These are phyloP conservation scores for Colletotrichum camelliae DNA, from an alignment of 2,329 filamentous ascomycete genomes.

Conservation along the genomic window DNA sequence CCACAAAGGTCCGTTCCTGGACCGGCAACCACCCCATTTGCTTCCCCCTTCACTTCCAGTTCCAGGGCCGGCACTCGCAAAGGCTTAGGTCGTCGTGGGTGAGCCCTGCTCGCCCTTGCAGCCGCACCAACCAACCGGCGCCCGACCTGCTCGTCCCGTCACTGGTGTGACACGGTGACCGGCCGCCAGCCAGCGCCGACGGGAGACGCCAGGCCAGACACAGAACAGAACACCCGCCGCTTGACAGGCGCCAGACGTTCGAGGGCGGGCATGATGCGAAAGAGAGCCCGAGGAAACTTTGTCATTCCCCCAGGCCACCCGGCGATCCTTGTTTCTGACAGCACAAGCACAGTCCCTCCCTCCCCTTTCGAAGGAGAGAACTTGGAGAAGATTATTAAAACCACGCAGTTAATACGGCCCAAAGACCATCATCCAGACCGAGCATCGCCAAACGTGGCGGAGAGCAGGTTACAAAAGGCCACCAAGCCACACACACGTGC, in stretches of 20 bases:
- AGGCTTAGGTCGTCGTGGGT: constrained; percentile 1
- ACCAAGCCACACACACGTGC: not conserved
- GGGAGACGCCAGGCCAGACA: not conserved
- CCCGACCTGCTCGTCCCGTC: constrained; percentile 7
- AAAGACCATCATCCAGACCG: not conserved
- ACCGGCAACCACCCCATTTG: not conserved
- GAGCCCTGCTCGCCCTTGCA: constrained; percentile 1
- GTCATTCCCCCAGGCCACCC: not conserved
- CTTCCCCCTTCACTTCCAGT: not conserved
- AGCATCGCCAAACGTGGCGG: not conserved
- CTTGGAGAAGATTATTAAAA: not conserved
- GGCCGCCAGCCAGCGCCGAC: not conserved
- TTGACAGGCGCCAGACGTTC: not conserved
- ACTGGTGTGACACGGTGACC: constrained; percentile 9
- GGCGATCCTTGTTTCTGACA: not conserved
- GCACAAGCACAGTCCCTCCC: not conserved
- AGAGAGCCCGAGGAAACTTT: not conserved
- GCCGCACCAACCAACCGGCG: constrained; percentile 16
- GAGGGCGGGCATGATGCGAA: not conserved
- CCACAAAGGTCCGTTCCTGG: not conserved
- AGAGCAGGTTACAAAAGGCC: not conserved
- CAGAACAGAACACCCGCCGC: not conserved
- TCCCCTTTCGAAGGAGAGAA: not conserved
- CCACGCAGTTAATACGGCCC: not conserved
- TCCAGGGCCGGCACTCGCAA: constrained; percentile 9